Base-by-base conservation (phyloP, 1,284 basidiomycete species). In the Cryptococcus sp. region DNA sequence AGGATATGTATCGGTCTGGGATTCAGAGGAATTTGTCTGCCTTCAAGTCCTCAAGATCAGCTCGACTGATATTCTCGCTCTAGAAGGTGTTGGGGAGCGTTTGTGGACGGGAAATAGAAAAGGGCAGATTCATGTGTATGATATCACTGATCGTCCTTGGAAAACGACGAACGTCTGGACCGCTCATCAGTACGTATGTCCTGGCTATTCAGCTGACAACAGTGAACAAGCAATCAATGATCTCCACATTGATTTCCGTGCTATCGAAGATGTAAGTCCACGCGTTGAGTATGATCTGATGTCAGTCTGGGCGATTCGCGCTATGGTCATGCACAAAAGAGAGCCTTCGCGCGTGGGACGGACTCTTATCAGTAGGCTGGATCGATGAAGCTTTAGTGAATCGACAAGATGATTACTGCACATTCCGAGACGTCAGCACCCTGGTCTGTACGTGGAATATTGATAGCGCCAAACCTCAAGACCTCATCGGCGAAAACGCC, bases 401-500 rank as follows among this genome's bases (percentile, higher is more conserved):
- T 65, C 81, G 84, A 19, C 89, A 94, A 70, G 73, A 77, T 0
- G 78, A 85, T 22, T 98, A 86, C 75, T 90, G 87, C 71, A 81
- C 81, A 4, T 92, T 87, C 78, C 81, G 90, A 28, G 78, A 85
- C 19, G 75, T 96, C 56, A 86, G 82, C 10, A 78, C 88, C 0
- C 83, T 98, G n/a, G 80, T 91, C 32, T 82, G 91, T 39, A 87
- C 91, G 0, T 98, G 90, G 91, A 98, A 98, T 70, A 83, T 91
- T 48, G 93, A 94, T 70, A 87, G 91, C 1, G 84, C 86, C 2
- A 85, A 85, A 57, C 93, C 93, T 0, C 83, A 85, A 39, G 78
- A 86, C 14, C 77, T 98, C 18, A 77, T 72, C 0, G 81, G 82
- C 9, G 83, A 82, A 24, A 93, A 91, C 64, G 70, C 81, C 42